Conservation (phyloP, 768 basidiomycete genomes). For the Lactifluus echinatus region DNA sequence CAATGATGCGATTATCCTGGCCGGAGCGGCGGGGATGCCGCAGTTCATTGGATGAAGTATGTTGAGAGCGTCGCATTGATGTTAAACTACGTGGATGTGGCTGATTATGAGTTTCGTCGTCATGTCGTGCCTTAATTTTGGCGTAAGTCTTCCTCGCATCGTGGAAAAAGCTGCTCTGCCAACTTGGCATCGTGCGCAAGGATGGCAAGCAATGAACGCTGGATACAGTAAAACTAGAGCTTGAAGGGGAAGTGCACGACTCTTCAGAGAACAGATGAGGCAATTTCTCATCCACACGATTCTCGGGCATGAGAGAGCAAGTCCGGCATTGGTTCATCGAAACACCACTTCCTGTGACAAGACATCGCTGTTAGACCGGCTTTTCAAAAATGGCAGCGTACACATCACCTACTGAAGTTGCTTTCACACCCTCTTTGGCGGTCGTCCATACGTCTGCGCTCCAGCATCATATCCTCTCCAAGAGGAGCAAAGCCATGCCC, state of each 20-base stretch:
- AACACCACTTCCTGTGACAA: not conserved
- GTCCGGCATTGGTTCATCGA: not conserved
- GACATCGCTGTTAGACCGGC: not conserved
- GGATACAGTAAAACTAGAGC: not conserved
- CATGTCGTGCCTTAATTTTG: not conserved
- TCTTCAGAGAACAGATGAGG: not conserved
- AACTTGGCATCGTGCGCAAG: slow-evolving; percentile 1
- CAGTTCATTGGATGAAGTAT: not conserved
- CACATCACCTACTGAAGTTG: not conserved
- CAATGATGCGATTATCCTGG: not conserved
- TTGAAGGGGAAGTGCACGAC: not conserved
- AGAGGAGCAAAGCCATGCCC: not conserved
- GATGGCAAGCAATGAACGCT: not conserved
- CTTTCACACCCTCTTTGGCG: not conserved
- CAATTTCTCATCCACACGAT: not conserved
- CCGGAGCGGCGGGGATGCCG: not conserved
- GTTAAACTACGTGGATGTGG: not conserved
- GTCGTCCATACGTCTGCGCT: not conserved
- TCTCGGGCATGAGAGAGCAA: not conserved
- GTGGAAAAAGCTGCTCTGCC: not conserved
- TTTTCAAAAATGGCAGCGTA: not conserved
- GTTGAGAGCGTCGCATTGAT: not conserved
- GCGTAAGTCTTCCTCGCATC: not conserved
- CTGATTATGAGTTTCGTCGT: not conserved
- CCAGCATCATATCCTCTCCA: not conserved